Evolutionary conservation across 805 yeast genomes (phyloP), one percentile per base, ranked within the genome.

Genomic region (Metschnikowia bowlesiae): DNA sequence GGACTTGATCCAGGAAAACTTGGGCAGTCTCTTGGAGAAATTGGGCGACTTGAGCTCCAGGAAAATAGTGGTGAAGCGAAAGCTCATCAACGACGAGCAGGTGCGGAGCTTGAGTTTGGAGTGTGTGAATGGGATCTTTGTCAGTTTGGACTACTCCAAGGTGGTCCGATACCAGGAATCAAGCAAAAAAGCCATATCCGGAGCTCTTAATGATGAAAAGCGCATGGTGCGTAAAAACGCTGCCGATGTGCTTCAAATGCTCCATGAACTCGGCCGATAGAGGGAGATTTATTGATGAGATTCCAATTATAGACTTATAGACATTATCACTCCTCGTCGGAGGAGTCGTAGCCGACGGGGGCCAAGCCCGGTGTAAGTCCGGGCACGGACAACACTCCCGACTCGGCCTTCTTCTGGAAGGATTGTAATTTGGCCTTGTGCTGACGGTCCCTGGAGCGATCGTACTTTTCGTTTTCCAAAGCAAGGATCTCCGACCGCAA

Each of bases 291-390:
- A 43, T 44, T 41, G 49, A 37, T 38, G 43, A 28, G 30, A 40
- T 30, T 41, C 26, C 31, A 44, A 10, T 45, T 53, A 58, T 57
- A 55, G 56, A 55, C 42, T 51, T 46, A 44, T 44, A 52, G 47
- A 51, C 44, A 18, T 11, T 18, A 10, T 46, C 56, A 58, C 39
- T 61, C 64, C 16, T 60, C 61, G 37, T 63, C 66, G 14, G 62
- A 58, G 33, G 63, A 65, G 44, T 62, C 61, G 44, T 55, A 71
- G 34, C 83, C 91, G 26, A 87, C 90, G 32, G 94, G 94, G 1
- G 94, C 95, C 66, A 87, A 75, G 54, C 95, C 95, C 0, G 94
- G 95, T 0, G 95, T 87, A 49, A 87, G 73, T 29, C 94, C 92
- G 38, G 87, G 79, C 53, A 69, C 68, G 3, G 79, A 65, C 54